phyloP scores from a whole-genome alignment of 139 green algal species.

The Deuterostichococcus epilithicus region DNA sequence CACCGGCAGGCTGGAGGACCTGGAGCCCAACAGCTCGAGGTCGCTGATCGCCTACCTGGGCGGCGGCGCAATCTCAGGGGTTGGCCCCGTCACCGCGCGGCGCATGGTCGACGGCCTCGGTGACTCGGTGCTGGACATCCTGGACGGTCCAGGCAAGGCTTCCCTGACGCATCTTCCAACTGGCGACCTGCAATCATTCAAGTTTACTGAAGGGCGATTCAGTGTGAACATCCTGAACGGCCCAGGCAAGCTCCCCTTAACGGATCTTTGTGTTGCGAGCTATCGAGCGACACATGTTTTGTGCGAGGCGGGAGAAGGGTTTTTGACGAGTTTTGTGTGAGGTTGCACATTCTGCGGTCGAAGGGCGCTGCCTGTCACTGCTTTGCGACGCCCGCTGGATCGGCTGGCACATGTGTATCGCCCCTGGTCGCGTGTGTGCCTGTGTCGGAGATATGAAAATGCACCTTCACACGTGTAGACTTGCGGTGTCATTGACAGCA shows the following conservation, averaged over 20 bases:
- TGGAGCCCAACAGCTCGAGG: background rate
- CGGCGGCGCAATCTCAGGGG: conserved; percentile 5
- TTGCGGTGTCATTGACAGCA: too few relatives aligned
- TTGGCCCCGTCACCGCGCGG: conserved; percentile 8
- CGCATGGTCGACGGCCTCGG: conserved; percentile 9
- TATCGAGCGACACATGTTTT: background rate
- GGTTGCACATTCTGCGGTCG: background rate
- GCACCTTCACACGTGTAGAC: too few relatives aligned
- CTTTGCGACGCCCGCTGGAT: too few relatives aligned
- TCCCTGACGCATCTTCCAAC: background rate
- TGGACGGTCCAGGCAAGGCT: conserved; percentile 5
- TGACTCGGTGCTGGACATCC: background rate
- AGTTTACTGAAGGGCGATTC: too few relatives aligned
- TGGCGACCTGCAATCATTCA: too few relatives aligned
- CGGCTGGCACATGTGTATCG: too few relatives aligned
- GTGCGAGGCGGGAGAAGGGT: background rate
- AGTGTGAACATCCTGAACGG: too few relatives aligned
- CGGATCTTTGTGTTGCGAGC: too few relatives aligned
- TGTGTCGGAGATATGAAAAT: too few relatives aligned
- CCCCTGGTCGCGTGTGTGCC: too few relatives aligned
- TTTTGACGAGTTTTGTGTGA: background rate
- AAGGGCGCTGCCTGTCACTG: too few relatives aligned
- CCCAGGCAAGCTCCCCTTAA: background rate
- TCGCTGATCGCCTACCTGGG: conserved; percentile 10
- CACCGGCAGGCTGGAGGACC: background rate